These are phyloP conservation scores for Stagonosporopsis cucurbitacearum DNA, from an alignment of 2,329 filamentous ascomycete genomes.

Conservation along the genomic window DNA sequence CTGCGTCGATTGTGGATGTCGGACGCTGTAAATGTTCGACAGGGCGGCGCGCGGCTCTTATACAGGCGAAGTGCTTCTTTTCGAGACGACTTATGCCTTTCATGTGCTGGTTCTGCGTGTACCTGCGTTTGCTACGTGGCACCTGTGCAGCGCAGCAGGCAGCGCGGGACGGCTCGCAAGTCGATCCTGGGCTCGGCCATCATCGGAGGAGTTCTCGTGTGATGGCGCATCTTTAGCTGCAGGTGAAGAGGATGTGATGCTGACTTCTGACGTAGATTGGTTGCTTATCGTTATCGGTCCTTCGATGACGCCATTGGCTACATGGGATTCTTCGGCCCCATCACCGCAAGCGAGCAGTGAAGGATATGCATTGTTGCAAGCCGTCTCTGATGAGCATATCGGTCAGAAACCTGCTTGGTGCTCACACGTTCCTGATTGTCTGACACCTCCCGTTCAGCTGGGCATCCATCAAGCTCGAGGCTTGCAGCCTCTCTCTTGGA, in stretches of 20 bases:
- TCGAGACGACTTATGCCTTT: slow-evolving; percentile 34
- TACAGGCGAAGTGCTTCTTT: slow-evolving; percentile 27
- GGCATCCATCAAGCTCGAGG: slow-evolving; percentile 3
- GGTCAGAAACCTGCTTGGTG: slow-evolving; percentile 24
- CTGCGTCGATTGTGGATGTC: slow-evolving; percentile 26
- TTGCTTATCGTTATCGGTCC: slow-evolving; percentile 35
- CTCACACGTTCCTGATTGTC: slow-evolving; percentile 26
- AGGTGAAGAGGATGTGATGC: slow-evolving; percentile 25
- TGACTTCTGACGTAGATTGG: slow-evolving; percentile 24
- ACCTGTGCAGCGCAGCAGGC: slow-evolving; percentile 46
- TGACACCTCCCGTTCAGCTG: slow-evolving; percentile 1
- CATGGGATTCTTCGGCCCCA: slow-evolving; percentile 9
- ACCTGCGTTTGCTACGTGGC: slow-evolving; percentile 49
- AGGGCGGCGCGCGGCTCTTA: slow-evolving; percentile 32
- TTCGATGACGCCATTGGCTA: slow-evolving; percentile 31
- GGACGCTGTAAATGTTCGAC: slow-evolving; percentile 18
- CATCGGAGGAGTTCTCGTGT: slow-evolving; percentile 28
- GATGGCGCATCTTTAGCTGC: slow-evolving; percentile 39
- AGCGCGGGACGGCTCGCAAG: slow-evolving; percentile 44
- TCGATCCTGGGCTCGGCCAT: slow-evolving; percentile 45
- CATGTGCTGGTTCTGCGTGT: slow-evolving; percentile 38
- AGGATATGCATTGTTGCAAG: slow-evolving; percentile 21
- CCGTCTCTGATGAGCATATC: slow-evolving; percentile 12
- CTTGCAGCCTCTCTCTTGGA: neutral
- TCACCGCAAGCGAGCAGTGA: slow-evolving; percentile 22